Base-by-base conservation (phyloP, 495 filamentous ascomycete species). In the Neurospora tetrasperma region DNA sequence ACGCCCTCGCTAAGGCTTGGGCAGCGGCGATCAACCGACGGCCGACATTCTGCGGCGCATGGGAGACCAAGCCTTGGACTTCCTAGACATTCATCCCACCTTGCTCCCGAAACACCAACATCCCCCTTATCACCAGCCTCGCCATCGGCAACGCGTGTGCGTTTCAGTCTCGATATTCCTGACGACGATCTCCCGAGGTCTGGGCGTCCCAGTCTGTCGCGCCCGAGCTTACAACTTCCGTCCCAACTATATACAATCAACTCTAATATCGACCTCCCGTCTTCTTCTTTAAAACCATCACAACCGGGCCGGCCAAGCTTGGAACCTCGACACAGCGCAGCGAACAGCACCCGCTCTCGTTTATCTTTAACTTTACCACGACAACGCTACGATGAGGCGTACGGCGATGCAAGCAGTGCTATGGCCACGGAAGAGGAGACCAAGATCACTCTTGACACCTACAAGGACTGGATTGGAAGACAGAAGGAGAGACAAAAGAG, bases 161-260 rank as follows among this genome's bases (percentile, higher is more conserved):
- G 71, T 5, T 46, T 39, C 46, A 39, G 27, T 71, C 71, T 69
- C 18, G 46, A 39, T 40, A 39, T 40, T 68, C 46, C 4, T 23
- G 27, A 39, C 18, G 43, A 71, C n/a, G 18, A 62, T 16, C 42
- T 48, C 71, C 38, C 71, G 46, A 68, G 71, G 18, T 69, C 71
- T 35, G 44, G 41, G 11, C 54, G 54, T 38, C 54, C 54, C 14
- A 66, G 54, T 23, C 27, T 66, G 54, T 62, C 54, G 16, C 74
- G 35, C 40, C 73, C 71, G 5, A 42, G 71, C 10, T 44, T 74
- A 69, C 68, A 38, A 16, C 38, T 69, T 40, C 73, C 72, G 12
- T 73, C 78, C 2, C 74, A 71, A 11, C 76, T 80, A 9, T 80
- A 80, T 73, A 80, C 79, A 7, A 78, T 79, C 72, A 70, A 78